These are phyloP conservation scores for Termitomyces sp. DNA, from an alignment of 768 basidiomycete species.

Conservation along the genomic window DNA sequence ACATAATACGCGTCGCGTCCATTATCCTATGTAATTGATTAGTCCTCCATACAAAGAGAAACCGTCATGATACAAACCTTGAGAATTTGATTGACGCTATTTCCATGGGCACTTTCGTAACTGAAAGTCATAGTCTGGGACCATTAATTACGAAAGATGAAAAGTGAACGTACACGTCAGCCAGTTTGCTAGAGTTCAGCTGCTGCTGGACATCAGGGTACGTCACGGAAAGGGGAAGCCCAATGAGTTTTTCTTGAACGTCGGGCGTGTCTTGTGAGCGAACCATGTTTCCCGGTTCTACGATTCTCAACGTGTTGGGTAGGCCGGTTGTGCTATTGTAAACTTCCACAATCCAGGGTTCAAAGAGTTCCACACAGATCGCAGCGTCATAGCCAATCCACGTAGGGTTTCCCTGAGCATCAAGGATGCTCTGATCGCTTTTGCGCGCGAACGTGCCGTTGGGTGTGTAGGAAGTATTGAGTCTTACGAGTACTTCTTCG, in stretches of 20 bases:
- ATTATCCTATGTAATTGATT: slow-evolving; percentile 23
- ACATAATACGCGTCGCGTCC: slow-evolving; percentile 32
- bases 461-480: slow-evolving; percentile 28
- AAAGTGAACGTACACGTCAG: slow-evolving; percentile 16
- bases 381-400: slow-evolving; percentile 34
- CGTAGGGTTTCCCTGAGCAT: slow-evolving; percentile 21
- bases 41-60: not conserved
- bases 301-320: slow-evolving; percentile 25
- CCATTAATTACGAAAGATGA: not conserved
- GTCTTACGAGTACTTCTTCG: slow-evolving; percentile 28
- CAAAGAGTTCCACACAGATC: slow-evolving; percentile 32
- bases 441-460: slow-evolving; percentile 22
- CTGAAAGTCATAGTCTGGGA: slow-evolving; percentile 7
- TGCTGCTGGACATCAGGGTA: slow-evolving; percentile 16
- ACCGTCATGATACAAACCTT: slow-evolving; percentile 17
- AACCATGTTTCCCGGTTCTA: slow-evolving; percentile 23
- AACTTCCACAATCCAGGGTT: slow-evolving; percentile 34
- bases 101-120: slow-evolving; percentile 27
- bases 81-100: slow-evolving; percentile 30
- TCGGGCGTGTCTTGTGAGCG: slow-evolving; percentile 13
- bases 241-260: slow-evolving; percentile 17
- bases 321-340: slow-evolving; percentile 27
- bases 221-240: slow-evolving; percentile 10
- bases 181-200: slow-evolving; percentile 23
- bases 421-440: slow-evolving; percentile 14